Evolutionary conservation across 2,329 filamentous ascomycete species (phyloP), one percentile per base, ranked within the genome.

Genomic region (Colletotrichum costaricense): DNA sequence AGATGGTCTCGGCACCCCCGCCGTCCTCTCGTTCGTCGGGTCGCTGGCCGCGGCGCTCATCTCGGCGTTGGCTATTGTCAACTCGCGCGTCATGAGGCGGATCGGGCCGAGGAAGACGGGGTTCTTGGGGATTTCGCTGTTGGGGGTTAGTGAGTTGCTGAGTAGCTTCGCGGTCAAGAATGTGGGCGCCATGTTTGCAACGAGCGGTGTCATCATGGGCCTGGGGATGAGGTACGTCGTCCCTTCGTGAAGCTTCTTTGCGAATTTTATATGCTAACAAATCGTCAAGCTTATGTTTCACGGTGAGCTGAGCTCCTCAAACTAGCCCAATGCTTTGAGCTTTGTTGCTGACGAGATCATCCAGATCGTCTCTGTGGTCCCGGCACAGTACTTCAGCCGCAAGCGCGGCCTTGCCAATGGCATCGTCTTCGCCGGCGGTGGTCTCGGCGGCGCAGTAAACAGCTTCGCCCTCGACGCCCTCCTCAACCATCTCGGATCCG

Each of bases 1-100:
- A 42, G 80, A 86, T 11, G 82, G 83, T 0, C 80, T 90, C 1
- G 84, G 84, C 0, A 84, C 84, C 0, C 83, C 89, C 0, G 86
- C 86, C 0, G 89, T 87, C 1, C 81, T 92, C 26, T 87, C 89
- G 2, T 92, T 91, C 74, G 87, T 92, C 3, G 90, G 90, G 2
- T 88, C 87, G 0, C 76, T 92, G 14, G 82, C 84, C 9, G 81
- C 87, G 2, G 85, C 88, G 0, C 83, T 86, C 67, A 86, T 89
- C 42, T 87, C 87, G 0, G 82, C 86, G 1, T 82, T 89, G 64
- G 90, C 87, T 0, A 82, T 91, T 5, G 75, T 87, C 8, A 88
- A 88, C 75, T 86, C 87, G 0, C 83, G 86, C n/a, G 63, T 91
- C 7, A 85, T 90, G 73, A 81, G 85, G 4, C 76, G 78, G 19